A percentile compares a stretch with the other conserved stretches of the same genome.
These are phyloP conservation scores for Kalmusia sp. DNA, from an alignment of 2,329 filamentous ascomycete species.

Conservation along the genomic window DNA sequence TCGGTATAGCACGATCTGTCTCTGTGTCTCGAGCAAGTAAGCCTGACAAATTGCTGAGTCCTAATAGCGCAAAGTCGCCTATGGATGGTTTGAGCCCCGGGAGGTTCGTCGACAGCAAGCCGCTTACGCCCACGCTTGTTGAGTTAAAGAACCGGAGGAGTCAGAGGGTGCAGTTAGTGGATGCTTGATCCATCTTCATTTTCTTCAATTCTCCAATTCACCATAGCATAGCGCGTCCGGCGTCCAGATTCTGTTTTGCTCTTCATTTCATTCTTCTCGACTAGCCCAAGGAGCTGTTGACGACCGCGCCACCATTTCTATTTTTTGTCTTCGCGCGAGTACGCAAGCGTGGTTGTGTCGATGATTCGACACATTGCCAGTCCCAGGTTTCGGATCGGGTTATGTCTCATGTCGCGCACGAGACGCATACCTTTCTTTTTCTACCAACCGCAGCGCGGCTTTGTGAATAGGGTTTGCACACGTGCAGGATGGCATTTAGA, in stretches of 20 bases:
- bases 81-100: slow-evolving; percentile 15
- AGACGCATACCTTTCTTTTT: neutral
- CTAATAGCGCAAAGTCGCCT: slow-evolving; percentile 5
- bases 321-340: too few relatives aligned
- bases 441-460: slow-evolving; percentile 5
- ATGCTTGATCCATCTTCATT: slow-evolving; percentile 28
- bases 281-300: neutral
- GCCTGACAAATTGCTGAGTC: slow-evolving; percentile 22
- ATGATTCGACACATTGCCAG: neutral
- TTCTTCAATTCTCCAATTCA: neutral
- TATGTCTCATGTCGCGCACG: neutral
- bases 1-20: slow-evolving; percentile 42
- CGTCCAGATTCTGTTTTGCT: neutral
- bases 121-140: slow-evolving; percentile 44
- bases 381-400: neutral
- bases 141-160: slow-evolving; percentile 45
- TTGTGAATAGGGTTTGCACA: neutral
- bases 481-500: neutral
- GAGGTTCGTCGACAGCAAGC: slow-evolving; percentile 32
- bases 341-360: neutral
- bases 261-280: neutral
- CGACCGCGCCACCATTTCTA: too few relatives aligned
- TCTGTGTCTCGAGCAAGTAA: slow-evolving; percentile 39
- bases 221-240: slow-evolving; percentile 11
- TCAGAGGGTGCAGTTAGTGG: slow-evolving; percentile 44